Percentiles rank a stretch among this genome's conserved stretches.
phyloP scores from a whole-genome alignment of 1,284 basidiomycete genomes.

The Volvariella surrecta region DNA sequence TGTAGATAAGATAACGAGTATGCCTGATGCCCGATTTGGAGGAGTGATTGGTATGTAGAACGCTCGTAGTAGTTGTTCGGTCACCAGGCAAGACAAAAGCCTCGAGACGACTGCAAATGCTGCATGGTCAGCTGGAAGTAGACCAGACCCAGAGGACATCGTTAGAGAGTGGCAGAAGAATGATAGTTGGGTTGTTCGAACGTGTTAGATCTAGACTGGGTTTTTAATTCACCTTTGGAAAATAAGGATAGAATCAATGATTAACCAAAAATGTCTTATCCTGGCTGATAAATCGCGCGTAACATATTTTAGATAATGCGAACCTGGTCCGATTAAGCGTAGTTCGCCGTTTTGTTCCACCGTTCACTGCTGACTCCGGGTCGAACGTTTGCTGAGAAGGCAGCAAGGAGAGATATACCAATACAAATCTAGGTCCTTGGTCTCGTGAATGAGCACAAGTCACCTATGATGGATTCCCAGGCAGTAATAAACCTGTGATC shows the following conservation, averaged over 20 bases:
- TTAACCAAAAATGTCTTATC: neutral
- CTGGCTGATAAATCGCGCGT: neutral
- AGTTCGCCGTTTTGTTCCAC: no score
- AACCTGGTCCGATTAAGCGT: no score
- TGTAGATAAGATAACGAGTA: constrained; percentile 28
- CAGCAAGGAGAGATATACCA: no score
- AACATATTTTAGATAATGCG: no score
- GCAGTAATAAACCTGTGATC: no score
- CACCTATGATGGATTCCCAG: no score
- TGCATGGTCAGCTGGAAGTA: constrained; percentile 26
- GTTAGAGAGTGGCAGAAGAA: no score
- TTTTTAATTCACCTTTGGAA: neutral
- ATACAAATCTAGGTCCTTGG: no score
- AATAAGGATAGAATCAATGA: constrained; percentile 3
- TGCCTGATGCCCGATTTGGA: constrained; percentile 16
- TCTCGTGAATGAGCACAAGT: no score
- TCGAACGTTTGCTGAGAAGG: no score
- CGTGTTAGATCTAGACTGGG: no score
- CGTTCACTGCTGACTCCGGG: no score
- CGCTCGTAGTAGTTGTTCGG: constrained; percentile 32
- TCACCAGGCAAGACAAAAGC: constrained; percentile 37
- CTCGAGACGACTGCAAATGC: constrained; percentile 37
- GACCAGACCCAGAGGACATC: constrained; percentile 25
- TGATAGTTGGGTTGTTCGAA: neutral
- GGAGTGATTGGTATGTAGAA: constrained; percentile 26